Base-by-base conservation (phyloP, 2,329 filamentous ascomycete species). In the Diplodia mutila region DNA sequence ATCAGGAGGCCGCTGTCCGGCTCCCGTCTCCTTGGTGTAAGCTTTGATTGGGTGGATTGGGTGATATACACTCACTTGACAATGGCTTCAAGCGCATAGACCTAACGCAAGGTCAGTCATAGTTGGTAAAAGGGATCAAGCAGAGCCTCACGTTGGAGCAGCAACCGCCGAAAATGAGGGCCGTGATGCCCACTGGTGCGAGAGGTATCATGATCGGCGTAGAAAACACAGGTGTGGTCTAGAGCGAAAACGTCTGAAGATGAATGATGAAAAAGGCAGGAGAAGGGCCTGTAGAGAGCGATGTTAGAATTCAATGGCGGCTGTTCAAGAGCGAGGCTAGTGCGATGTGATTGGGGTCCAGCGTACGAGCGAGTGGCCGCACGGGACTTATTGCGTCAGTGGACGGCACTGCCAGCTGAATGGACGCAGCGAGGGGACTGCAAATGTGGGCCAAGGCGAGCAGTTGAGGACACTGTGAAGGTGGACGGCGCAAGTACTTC, bases 41-140 rank as follows among this genome's bases (percentile, higher is more conserved):
- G 73, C 69, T 67, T 32, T 57, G 9, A 3, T n/a, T n/a, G 11
- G 34, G 4, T 29, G 7, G 4, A 29, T 3, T 2, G 42, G 42
- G 32, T 7, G 23, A 25, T 25, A 21, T 64, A 49, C 59, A 82
- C 89, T 86, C 82, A 95, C 91, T 95, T 96, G 76, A 99, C 89
- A 73, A 98, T 97, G 55, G 92, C 91, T 80, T 99, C 95, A 67
- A 99, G 85, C 49, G 94, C 93, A 80, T 97, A 98, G n/a, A 97
- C 93, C 90, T 97, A 70, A 16, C 29, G 12, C 37, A 51, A 48
- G 9, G 18, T 46, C 14, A 52, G 42, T 37, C 12, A n/a, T 53
- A 29, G 7, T 27, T 37, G 49, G 12, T 34, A n/a, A 11, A 21
- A n/a, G 2, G 6, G 18, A 4, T 8, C 16, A 9, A 37, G 9